A percentile compares a stretch with the other conserved stretches of the same genome.
These are phyloP conservation scores for Diplodia corticola DNA, from an alignment of 2,329 filamentous ascomycete genomes.

Conservation along the genomic window DNA sequence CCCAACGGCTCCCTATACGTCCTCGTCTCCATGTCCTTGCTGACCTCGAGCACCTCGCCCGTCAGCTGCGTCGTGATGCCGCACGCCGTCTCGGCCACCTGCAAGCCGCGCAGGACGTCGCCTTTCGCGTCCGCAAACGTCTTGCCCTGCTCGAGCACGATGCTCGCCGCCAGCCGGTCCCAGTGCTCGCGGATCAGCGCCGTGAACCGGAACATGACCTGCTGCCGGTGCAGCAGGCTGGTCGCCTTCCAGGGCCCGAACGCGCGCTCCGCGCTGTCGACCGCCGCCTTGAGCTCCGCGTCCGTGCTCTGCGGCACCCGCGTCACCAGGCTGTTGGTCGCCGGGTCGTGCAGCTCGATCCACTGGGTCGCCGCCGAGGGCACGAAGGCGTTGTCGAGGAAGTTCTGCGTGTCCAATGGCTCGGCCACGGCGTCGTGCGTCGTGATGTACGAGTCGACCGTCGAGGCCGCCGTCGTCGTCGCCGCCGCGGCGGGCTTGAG, in stretches of 20 bases:
- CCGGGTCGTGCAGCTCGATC: constrained; percentile 80
- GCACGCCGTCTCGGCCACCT: constrained; percentile 82
- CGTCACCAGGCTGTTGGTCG: constrained; percentile 82
- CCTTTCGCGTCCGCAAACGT: constrained; percentile 81
- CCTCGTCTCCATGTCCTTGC: constrained; percentile 87
- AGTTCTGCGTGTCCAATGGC: constrained; percentile 74
- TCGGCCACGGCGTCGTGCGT: constrained; percentile 69
- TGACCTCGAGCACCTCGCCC: constrained; percentile 80
- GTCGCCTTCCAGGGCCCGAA: constrained; percentile 73
- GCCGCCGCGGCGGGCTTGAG: constrained; percentile 50
- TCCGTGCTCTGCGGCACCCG: constrained; percentile 80
- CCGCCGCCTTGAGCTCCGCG: constrained; percentile 71
- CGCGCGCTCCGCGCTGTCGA: constrained; percentile 73
- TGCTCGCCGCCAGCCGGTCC: constrained; percentile 80
- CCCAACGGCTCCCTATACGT: constrained; percentile 80
- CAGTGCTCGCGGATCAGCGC: constrained; percentile 78
- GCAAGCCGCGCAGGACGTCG: constrained; percentile 77
- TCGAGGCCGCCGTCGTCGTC: constrained; percentile 51
- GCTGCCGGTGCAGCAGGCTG: constrained; percentile 71
- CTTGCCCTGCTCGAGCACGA: constrained; percentile 86
- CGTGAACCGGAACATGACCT: constrained; percentile 87
- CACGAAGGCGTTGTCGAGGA: constrained; percentile 77
- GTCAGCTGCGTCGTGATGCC: constrained; percentile 79
- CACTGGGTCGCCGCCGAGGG: constrained; percentile 67
- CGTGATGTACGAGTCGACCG: constrained; percentile 63